These are phyloP conservation scores for Crucibulum parvulum DNA, from an alignment of 1,284 basidiomycete species.

Conservation along the genomic window DNA sequence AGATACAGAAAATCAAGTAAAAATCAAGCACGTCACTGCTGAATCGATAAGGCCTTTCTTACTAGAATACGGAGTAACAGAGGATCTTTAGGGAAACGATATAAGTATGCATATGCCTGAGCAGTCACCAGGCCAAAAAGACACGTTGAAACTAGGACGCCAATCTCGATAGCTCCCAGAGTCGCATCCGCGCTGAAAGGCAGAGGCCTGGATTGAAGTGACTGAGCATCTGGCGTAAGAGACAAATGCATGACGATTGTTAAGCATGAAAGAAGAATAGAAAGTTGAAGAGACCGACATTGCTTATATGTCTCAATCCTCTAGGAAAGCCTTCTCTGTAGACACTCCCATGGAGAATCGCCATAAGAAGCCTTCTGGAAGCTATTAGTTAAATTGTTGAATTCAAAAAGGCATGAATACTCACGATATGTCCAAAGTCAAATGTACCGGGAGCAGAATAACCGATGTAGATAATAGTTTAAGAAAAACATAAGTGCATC, in stretches of 20 bases:
- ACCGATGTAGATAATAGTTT: too few species aligned
- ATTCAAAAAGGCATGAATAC: too few species aligned
- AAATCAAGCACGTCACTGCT: not conserved
- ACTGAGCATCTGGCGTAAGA: constrained; percentile 3
- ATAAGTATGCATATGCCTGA: constrained; percentile 18
- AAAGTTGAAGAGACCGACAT: not conserved
- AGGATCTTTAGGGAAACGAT: constrained; percentile 18
- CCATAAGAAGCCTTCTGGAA: too few species aligned
- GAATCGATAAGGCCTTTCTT: not conserved
- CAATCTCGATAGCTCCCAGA: constrained; percentile 25
- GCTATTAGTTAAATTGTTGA: too few species aligned
- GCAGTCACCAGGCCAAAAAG: constrained; percentile 22
- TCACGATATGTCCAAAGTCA: too few species aligned
- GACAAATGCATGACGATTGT: constrained; percentile 3
- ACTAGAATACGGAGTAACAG: constrained; percentile 10
- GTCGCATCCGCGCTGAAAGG: constrained; percentile 13
- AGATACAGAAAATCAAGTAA: not conserved
- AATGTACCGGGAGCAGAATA: too few species aligned
- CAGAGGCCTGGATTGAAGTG: constrained; percentile 12
- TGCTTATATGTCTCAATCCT: too few species aligned
- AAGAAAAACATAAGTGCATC: too few species aligned
- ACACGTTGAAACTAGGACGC: constrained; percentile 20
- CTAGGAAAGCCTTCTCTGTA: too few species aligned
- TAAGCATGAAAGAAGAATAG: not conserved
- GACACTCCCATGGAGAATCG: too few species aligned